Base-by-base conservation (phyloP, 1,284 basidiomycete species). In the Mycosarcoma mackinlayi region DNA sequence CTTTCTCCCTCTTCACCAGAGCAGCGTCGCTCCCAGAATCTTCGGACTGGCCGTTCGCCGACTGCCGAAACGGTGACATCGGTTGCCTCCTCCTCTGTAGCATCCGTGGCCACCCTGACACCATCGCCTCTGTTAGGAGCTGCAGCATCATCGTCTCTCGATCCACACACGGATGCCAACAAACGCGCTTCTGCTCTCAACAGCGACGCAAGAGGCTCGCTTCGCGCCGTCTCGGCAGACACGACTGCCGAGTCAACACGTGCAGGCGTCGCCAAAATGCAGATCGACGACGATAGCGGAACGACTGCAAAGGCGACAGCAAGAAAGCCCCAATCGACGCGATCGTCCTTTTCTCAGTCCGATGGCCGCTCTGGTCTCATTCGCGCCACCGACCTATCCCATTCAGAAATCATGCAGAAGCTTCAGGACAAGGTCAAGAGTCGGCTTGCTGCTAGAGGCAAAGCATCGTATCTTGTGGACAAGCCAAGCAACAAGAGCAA, bases 331-430 rank as follows among this genome's bases (percentile, higher is more conserved):
- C 48, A 45, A n/a, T 57, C 52, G 3, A 45, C 49, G 31, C 55
- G 66, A 11, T 59, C 66, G 3, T 69, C 66, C 6, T 54, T 58
- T 11, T 62, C 58, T 14, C 37, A 44, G 10, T 33, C 44, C 13
- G 64, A 67, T 33, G 52, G 64, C 38, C 44, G 50, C 38, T 54
- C 53, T 21, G 35, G 14, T 3, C 41, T 52, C 1, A 41, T 62
- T 19, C 27, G 45, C 4, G 55, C 47, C 24, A 63, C 66, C 6
- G 60, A 64, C 16, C 51, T 69, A 18, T 61, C 67, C 5, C 67
- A 61, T 28, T 61, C 57, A 6, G 55, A 65, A 47, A 71, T 71
- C 54, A 71, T 71, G 68, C 58, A 65, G 31, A 52, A 47, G 49
- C 51, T 71, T 7, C 62, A 71, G 35, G 31, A 65, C 30, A 65